Conservation (phyloP, 2,329 filamentous ascomycete species). For the Calonectria multiphialidica region DNA sequence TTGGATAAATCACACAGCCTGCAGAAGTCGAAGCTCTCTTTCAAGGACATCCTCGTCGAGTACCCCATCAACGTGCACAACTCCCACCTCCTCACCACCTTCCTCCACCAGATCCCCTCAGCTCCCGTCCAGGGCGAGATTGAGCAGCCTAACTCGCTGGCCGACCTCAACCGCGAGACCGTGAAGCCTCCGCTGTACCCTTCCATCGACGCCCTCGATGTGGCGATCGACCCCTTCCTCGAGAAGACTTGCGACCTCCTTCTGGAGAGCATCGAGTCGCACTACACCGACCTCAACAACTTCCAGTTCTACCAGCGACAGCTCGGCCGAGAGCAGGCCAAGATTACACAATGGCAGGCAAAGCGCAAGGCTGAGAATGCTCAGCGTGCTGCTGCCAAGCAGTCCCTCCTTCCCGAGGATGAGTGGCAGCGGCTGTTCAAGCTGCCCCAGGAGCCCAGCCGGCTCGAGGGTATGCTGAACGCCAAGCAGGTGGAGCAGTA, state of each 20-base stretch:
- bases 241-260: slow-evolving; percentile 98
- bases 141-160: slow-evolving; percentile 81
- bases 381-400: slow-evolving; percentile 86
- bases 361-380: slow-evolving; percentile 98
- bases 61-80: slow-evolving; percentile 93
- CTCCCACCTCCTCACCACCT: slow-evolving; percentile 95
- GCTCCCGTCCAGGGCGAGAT: slow-evolving; percentile 73
- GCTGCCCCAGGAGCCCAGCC: slow-evolving; percentile 92
- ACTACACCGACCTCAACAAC: slow-evolving; percentile 99
- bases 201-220: slow-evolving; percentile 89
- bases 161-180: slow-evolving; percentile 78
- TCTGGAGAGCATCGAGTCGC: slow-evolving; percentile 95
- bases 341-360: slow-evolving; percentile 95
- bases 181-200: slow-evolving; percentile 78
- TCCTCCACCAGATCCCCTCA: slow-evolving; percentile 90
- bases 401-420: slow-evolving; percentile 89
- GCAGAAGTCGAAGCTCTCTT: slow-evolving; percentile 92
- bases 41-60: slow-evolving; percentile 94
- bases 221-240: slow-evolving; percentile 96
- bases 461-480: slow-evolving; percentile 94
- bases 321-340: slow-evolving; percentile 91
- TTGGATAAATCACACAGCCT: slow-evolving; percentile 67
- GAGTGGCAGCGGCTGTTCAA: slow-evolving; percentile 99
- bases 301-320: slow-evolving; percentile 97
- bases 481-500: slow-evolving; percentile 98